Evolutionary conservation across 169 alveolate genomes (phyloP).

Genomic region (Babesia bovis): DNA sequence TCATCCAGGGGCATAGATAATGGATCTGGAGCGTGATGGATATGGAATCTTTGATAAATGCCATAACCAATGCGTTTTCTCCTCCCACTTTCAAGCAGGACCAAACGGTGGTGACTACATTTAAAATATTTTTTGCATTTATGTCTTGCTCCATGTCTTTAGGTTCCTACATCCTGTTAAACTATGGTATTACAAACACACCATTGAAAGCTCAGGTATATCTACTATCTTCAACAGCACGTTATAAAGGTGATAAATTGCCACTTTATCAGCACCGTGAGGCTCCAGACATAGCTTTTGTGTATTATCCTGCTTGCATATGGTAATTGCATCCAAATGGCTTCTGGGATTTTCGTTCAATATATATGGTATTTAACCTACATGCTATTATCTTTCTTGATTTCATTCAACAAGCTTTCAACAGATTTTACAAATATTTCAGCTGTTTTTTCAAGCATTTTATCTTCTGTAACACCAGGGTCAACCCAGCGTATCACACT

Average conservation of each 20-base stretch:
- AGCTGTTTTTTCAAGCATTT: neutral
- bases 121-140: conserved; percentile 7
- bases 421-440: conserved; percentile 6
- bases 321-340: neutral
- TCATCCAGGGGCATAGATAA: conserved; percentile 41
- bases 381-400: neutral
- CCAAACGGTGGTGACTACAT: conserved; percentile 3
- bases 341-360: neutral
- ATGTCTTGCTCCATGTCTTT: neutral
- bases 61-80: neutral
- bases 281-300: neutral
- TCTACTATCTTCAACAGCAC: conserved; percentile 11
- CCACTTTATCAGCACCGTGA: conserved; percentile 31
- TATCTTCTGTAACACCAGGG: conserved; percentile 15
- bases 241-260: conserved; percentile 28
- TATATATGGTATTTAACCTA: neutral
- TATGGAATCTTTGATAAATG: conserved; percentile 13
- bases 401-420: neutral
- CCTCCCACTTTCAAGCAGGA: conserved; percentile 6
- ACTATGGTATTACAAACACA: neutral
- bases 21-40: conserved; percentile 16
- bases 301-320: neutral
- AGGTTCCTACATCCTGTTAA: neutral
- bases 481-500: neutral
- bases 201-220: conserved; percentile 34